Evolutionary conservation across 345 rosid species (phyloP).

Genomic region (Mangifera indica): DNA sequence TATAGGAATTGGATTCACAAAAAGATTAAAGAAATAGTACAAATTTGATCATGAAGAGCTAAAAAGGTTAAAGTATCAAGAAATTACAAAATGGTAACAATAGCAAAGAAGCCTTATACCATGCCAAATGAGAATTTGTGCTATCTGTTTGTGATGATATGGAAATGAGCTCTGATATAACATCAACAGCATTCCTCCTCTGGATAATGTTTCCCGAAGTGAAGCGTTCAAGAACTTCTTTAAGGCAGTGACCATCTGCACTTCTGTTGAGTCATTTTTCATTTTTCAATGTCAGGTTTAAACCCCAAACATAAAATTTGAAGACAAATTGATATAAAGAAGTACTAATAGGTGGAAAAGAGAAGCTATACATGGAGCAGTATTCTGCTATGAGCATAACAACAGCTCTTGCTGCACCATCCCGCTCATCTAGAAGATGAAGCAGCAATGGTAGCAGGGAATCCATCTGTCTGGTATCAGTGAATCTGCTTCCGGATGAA

Average conservation of each 20-base stretch:
- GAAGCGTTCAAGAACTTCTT: slow-evolving; percentile 67
- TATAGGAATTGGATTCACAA: slow-evolving; percentile 16
- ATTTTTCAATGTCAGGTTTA: slow-evolving; percentile 36
- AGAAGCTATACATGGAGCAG: slow-evolving; percentile 55
- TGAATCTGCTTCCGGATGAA: slow-evolving; percentile 42
- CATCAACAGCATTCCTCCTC: slow-evolving; percentile 76
- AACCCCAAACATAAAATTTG: slow-evolving; percentile 12
- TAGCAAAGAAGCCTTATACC: slow-evolving; percentile 41
- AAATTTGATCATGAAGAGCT: background rate
- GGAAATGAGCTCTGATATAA: slow-evolving; percentile 56
- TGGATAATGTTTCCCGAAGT: slow-evolving; percentile 59
- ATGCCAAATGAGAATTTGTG: slow-evolving; percentile 46
- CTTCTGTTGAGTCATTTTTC: slow-evolving; percentile 47
- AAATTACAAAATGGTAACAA: slow-evolving; percentile 12
- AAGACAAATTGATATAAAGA: background rate
- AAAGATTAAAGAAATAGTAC: slow-evolving; percentile 16
- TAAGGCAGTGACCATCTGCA: slow-evolving; percentile 50
- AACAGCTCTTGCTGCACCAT: slow-evolving; percentile 76
- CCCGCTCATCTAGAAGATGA: slow-evolving; percentile 82
- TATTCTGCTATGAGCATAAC: slow-evolving; percentile 71
- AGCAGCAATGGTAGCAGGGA: slow-evolving; percentile 56
- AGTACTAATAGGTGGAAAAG: slow-evolving; percentile 9
- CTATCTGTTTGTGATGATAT: slow-evolving; percentile 41
- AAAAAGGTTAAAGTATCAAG: slow-evolving; percentile 19
- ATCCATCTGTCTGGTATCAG: slow-evolving; percentile 52